Conservation (phyloP, 345 rosid genomes). For the Combretum micranthum region DNA sequence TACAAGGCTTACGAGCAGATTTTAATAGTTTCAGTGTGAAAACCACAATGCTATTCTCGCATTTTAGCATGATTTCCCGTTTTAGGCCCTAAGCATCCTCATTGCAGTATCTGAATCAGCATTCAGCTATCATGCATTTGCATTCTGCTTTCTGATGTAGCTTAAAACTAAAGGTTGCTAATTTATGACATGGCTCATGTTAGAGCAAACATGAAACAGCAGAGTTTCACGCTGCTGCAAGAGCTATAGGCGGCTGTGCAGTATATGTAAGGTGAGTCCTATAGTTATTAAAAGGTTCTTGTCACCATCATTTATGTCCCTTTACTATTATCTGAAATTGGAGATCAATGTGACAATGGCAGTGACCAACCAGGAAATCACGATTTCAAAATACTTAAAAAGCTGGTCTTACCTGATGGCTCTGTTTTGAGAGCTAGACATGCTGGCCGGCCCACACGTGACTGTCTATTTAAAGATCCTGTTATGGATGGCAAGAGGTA, state of each 20-base stretch:
- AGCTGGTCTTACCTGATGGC: constrained; percentile 56
- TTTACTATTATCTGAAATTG: constrained; percentile 2
- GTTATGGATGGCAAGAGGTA: constrained; percentile 65
- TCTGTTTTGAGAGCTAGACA: constrained; percentile 55
- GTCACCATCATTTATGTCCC: background rate
- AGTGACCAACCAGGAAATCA: constrained; percentile 45
- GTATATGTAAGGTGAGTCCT: constrained; percentile 42
- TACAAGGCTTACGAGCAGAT: no score
- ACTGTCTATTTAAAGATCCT: constrained; percentile 55
- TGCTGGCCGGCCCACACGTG: constrained; percentile 62
- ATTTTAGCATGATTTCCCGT: no score
- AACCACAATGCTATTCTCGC: background rate
- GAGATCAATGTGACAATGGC: background rate
- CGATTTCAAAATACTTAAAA: constrained; percentile 45
- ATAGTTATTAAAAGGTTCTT: background rate
- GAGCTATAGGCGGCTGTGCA: constrained; percentile 58
- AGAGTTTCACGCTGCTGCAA: constrained; percentile 51
- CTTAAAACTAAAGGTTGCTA: no score
- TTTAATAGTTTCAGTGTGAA: no score
- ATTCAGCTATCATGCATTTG: no score
- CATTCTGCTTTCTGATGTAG: no score
- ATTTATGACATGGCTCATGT: no score
- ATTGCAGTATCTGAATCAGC: no score
- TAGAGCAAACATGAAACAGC: constrained; percentile 52
- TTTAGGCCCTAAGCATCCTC: no score